Evolutionary conservation across 164 flowering plant species (phyloP).

Genomic region (Vitis cinerea): DNA sequence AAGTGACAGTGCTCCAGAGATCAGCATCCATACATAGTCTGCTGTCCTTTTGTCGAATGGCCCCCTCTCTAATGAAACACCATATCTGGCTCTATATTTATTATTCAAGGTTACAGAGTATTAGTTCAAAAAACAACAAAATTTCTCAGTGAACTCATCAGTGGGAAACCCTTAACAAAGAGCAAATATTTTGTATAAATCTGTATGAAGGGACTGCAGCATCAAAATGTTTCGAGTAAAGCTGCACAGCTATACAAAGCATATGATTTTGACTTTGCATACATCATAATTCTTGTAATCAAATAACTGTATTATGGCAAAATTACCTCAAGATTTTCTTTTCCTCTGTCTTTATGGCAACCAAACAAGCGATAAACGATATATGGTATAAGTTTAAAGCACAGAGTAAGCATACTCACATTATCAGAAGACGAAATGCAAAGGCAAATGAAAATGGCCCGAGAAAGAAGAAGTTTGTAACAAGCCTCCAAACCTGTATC

Average conservation of each 20-base stretch:
- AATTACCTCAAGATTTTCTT: too few species aligned
- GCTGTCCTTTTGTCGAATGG: conserved; percentile 62
- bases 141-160: too few species aligned
- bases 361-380: neutral
- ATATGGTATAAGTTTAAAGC: neutral
- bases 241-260: too few species aligned
- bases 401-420: conserved; percentile 29
- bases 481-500: conserved; percentile 59
- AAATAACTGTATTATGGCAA: too few species aligned
- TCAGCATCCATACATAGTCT: conserved; percentile 59
- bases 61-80: conserved; percentile 55
- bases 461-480: conserved; percentile 57
- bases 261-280: too few species aligned
- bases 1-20: conserved; percentile 52
- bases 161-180: neutral
- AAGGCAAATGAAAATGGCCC: conserved; percentile 43
- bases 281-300: too few species aligned
- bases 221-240: too few species aligned
- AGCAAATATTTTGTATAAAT: too few species aligned
- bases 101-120: neutral
- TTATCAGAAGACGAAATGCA: conserved; percentile 42
- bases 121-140: neutral
- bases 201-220: too few species aligned
- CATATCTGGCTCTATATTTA: conserved; percentile 45
- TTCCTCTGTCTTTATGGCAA: too few species aligned